These are phyloP conservation scores for Coniella vitis DNA, from an alignment of 2,329 filamentous ascomycete genomes.

Conservation along the genomic window DNA sequence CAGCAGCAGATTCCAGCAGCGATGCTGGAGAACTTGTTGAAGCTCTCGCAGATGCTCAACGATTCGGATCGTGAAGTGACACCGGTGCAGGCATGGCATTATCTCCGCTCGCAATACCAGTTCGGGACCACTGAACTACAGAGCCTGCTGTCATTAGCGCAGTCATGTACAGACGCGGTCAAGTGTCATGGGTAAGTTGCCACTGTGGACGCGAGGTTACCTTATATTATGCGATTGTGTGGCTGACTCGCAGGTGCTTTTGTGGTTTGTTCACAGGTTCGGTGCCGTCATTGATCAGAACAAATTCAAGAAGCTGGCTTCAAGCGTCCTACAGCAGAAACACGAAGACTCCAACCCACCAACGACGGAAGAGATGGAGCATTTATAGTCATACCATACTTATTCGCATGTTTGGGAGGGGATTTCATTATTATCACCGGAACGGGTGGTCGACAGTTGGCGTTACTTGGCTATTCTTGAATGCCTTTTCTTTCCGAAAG, in stretches of 20 bases:
- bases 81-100: slow-evolving; percentile 32
- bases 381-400: no score
- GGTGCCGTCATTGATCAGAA: slow-evolving; percentile 2
- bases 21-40: slow-evolving; percentile 21
- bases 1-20: slow-evolving; percentile 15
- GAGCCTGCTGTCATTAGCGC: slow-evolving; percentile 22
- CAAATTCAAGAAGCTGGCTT: neutral
- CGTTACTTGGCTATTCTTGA: no score
- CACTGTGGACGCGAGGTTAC: neutral
- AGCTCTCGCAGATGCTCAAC: slow-evolving; percentile 20
- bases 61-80: slow-evolving; percentile 30
- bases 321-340: neutral
- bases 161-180: slow-evolving; percentile 24
- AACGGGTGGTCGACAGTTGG: no score
- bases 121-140: slow-evolving; percentile 25
- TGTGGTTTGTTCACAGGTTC: neutral
- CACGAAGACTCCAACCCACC: neutral
- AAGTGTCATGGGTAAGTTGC: slow-evolving; percentile 31
- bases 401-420: no score
- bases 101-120: slow-evolving; percentile 25
- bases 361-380: no score
- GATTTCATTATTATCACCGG: no score
- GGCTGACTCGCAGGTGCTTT: no score
- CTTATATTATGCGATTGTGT: neutral
- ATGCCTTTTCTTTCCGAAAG: no score